phyloP scores from a whole-genome alignment of 768 basidiomycete genomes.

The Phlebiopsis gigantea region DNA sequence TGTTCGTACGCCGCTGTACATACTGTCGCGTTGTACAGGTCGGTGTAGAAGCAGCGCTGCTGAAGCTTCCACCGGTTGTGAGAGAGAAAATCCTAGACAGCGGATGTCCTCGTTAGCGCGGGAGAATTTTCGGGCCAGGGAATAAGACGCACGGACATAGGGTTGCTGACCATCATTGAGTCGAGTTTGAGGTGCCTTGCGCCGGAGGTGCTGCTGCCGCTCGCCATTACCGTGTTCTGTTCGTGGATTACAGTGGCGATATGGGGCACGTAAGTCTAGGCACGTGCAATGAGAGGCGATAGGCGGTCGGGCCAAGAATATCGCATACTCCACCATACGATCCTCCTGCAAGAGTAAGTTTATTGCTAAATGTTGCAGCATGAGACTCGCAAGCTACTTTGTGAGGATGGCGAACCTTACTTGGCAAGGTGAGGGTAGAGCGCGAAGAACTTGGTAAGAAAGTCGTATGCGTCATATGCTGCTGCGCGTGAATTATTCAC shows the following conservation, averaged over 20 bases:
- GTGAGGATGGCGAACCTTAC: not conserved
- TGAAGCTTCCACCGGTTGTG: constrained; percentile 28
- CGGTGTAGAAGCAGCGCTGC: constrained; percentile 21
- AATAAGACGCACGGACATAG: constrained; percentile 10
- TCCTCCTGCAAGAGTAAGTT: constrained; percentile 26
- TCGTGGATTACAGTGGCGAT: constrained; percentile 32
- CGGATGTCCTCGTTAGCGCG: not conserved
- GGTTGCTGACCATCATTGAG: constrained; percentile 29
- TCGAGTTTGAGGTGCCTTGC: constrained; percentile 28
- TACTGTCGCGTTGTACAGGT: constrained; percentile 28
- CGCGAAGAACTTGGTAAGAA: constrained; percentile 30
- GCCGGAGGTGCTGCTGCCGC: constrained; percentile 13
- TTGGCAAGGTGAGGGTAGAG: constrained; percentile 20
- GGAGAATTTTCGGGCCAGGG: not conserved
- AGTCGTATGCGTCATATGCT: constrained; percentile 31
- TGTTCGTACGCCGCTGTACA: constrained; percentile 21
- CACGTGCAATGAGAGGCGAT: not conserved
- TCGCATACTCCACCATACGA: constrained; percentile 28
- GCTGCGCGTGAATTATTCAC: constrained; percentile 29
- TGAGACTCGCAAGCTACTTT: not conserved
- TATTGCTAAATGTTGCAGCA: constrained; percentile 1
- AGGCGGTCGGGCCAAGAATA: not conserved
- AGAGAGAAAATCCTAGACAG: constrained; percentile 22
- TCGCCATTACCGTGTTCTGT: constrained; percentile 24
- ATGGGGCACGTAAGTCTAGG: not conserved